phyloP scores from a whole-genome alignment of 2,329 filamentous ascomycete species.

The Phoma herbarum region DNA sequence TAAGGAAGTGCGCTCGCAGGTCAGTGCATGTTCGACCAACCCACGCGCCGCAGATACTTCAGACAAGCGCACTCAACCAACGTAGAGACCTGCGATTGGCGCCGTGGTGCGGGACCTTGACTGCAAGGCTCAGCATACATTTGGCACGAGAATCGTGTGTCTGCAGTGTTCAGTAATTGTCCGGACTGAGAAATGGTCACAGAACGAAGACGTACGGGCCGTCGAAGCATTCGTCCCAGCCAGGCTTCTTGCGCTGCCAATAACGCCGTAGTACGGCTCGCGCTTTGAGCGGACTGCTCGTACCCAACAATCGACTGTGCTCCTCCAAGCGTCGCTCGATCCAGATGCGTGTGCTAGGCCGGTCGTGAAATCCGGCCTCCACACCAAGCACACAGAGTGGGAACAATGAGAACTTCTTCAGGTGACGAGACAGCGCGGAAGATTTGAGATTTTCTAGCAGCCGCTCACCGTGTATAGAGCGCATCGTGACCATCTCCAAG shows the following conservation, averaged over 20 bases:
- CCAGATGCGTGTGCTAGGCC: constrained; percentile 26
- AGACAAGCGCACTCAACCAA: not conserved
- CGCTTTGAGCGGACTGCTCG: constrained; percentile 35
- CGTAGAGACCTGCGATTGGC: not conserved
- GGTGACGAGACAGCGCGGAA: constrained; percentile 15
- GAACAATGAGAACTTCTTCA: constrained; percentile 36
- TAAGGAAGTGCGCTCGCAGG: not conserved
- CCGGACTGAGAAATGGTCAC: constrained; percentile 9
- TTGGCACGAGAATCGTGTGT: constrained; percentile 12
- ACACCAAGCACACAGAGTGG: constrained; percentile 40
- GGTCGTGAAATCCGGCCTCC: constrained; percentile 33
- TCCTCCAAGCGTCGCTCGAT: constrained; percentile 30
- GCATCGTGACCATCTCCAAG: constrained; percentile 28
- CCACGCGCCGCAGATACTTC: not conserved
- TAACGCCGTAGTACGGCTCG: constrained; percentile 34
- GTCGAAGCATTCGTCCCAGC: constrained; percentile 46
- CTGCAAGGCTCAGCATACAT: not conserved
- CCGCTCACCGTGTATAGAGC: constrained; percentile 24
- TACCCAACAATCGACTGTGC: constrained; percentile 31
- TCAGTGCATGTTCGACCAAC: not conserved
- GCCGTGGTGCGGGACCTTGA: not conserved
- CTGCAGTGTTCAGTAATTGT: constrained; percentile 13
- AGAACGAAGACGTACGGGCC: constrained; percentile 36
- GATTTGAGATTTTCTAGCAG: constrained; percentile 22
- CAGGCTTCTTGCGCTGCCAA: constrained; percentile 32